These are phyloP conservation scores for Tieghemiomyces parasiticus DNA, from an alignment of 192 early-diverging fungal genomes.

Conservation along the genomic window DNA sequence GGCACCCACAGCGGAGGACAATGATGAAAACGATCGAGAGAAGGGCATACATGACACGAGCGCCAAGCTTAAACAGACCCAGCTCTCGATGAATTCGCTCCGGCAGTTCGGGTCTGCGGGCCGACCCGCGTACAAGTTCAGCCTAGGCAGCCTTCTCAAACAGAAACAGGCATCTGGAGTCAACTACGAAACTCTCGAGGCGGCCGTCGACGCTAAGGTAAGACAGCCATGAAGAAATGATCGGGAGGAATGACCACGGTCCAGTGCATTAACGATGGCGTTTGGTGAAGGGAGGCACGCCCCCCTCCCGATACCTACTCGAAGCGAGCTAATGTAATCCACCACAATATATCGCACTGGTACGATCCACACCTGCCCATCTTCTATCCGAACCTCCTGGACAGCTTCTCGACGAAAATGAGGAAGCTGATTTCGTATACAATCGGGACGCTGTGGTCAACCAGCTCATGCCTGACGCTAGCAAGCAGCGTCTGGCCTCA, in stretches of 20 bases:
- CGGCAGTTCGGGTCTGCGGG: no score
- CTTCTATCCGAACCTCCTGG: background rate
- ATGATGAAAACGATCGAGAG: background rate
- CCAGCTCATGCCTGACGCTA: background rate
- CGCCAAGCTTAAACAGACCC: background rate
- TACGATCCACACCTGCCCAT: background rate
- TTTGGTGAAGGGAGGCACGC: no score
- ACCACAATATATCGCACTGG: background rate
- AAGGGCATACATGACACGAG: no score
- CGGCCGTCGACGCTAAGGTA: background rate
- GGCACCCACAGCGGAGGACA: background rate
- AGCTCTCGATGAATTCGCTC: background rate
- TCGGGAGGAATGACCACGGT: background rate
- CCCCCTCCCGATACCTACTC: no score
- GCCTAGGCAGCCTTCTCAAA: background rate
- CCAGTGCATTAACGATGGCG: background rate
- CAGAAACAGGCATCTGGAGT: background rate
- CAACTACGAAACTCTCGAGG: background rate
- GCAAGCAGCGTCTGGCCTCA: no score
- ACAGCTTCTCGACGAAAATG: conserved; percentile 3
- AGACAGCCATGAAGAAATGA: background rate
- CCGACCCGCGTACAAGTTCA: no score
- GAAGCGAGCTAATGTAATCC: no score
- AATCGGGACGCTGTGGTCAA: background rate
- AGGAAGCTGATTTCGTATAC: conserved; percentile 9